These are phyloP conservation scores for Lepiota venenata DNA, from an alignment of 768 basidiomycete genomes.

Conservation along the genomic window DNA sequence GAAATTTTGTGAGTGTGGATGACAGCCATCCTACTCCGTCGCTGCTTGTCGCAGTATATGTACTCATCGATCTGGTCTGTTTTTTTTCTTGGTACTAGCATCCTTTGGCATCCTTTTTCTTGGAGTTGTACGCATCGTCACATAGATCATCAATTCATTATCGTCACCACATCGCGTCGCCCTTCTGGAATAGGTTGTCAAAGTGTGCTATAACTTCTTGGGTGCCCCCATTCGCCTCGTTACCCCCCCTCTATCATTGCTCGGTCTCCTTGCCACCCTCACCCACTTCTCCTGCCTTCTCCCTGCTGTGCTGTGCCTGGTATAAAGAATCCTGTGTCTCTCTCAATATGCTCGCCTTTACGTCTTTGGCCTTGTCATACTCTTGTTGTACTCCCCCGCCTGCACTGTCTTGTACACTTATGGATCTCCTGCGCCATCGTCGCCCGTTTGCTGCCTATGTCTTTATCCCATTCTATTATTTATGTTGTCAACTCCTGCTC, in stretches of 20 bases:
- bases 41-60: background rate
- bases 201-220: background rate
- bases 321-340: background rate
- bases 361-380: too few relatives aligned
- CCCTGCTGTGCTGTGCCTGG: background rate
- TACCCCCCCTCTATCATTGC: background rate
- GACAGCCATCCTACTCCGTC: background rate
- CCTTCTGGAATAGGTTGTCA: background rate
- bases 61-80: background rate
- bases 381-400: too few relatives aligned
- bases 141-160: background rate
- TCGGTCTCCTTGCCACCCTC: background rate
- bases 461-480: background rate
- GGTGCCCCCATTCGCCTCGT: background rate
- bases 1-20: background rate
- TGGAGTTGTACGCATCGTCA: conserved; percentile 1
- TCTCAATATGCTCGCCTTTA: background rate
- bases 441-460: background rate
- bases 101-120: background rate
- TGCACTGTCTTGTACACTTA: too few relatives aligned
- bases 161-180: background rate
- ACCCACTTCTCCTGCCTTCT: conserved; percentile 8
- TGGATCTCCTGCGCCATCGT: too few relatives aligned
- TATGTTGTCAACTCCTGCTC: background rate
- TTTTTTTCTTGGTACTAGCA: background rate